Evolutionary conservation across 768 basidiomycete genomes (phyloP).

Genomic region (Rhodotorula toruloides): DNA sequence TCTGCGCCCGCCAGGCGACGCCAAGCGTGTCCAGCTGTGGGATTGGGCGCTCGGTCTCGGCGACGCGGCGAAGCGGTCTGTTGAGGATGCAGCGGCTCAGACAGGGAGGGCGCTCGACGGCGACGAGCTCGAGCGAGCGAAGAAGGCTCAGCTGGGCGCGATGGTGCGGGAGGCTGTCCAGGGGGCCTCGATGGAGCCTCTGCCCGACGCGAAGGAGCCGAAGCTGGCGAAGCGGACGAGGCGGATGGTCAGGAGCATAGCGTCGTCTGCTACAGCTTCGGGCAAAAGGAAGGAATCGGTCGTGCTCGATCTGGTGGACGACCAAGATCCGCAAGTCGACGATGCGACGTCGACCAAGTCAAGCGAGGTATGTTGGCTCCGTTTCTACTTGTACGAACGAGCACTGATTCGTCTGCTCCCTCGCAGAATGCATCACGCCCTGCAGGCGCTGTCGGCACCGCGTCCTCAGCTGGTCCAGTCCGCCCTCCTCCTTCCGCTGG

Average conservation of each 20-base stretch:
- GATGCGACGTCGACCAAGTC: too few species aligned
- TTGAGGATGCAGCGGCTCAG: background rate
- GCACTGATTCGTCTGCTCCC: too few species aligned
- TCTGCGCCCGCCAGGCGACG: background rate
- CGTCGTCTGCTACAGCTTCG: background rate
- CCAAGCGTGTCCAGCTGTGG: background rate
- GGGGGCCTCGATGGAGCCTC: fast-evolving
- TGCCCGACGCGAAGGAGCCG: conserved; percentile 1
- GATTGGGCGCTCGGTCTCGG: background rate
- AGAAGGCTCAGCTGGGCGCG: background rate
- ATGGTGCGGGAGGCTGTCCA: background rate
- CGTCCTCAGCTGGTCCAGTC: too few species aligned
- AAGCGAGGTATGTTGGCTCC: too few species aligned
- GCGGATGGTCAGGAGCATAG: background rate
- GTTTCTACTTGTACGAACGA: too few species aligned
- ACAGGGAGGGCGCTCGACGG: background rate
- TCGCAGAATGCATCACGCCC: background rate
- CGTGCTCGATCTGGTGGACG: too few species aligned
- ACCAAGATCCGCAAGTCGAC: too few species aligned
- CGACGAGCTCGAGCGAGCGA: background rate
- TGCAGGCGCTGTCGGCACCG: background rate
- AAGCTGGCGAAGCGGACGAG: background rate
- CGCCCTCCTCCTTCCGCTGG: background rate
- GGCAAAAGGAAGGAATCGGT: background rate
- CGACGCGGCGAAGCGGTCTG: background rate